Evolutionary conservation across 148 eudicot species (phyloP).

Genomic region (Camellia japonica): DNA sequence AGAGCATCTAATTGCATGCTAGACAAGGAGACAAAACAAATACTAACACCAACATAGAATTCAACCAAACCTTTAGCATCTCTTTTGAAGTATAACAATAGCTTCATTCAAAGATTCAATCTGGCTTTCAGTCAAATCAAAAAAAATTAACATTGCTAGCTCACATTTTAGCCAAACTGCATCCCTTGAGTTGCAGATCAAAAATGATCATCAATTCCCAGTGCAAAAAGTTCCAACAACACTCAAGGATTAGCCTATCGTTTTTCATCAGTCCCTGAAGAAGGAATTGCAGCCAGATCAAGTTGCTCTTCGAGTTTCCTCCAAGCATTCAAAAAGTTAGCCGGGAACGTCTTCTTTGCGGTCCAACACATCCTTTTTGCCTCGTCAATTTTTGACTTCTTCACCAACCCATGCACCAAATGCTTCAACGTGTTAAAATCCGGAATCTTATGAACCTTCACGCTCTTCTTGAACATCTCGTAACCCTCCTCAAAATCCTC

Average conservation of each 20-base stretch:
- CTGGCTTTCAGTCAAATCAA: too few species aligned
- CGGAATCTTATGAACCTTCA: slow-evolving; percentile 57
- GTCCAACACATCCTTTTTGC: slow-evolving; percentile 66
- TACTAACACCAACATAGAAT: neutral
- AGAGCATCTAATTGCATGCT: neutral
- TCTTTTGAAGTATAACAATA: too few species aligned
- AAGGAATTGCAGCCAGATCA: slow-evolving; percentile 44
- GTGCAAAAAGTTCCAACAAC: neutral
- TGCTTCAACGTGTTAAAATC: slow-evolving; percentile 69
- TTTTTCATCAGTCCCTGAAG: slow-evolving; percentile 10
- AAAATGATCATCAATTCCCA: neutral
- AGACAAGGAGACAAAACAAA: neutral
- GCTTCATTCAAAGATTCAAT: too few species aligned
- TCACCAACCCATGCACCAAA: slow-evolving; percentile 64
- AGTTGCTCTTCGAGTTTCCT: slow-evolving; percentile 55
- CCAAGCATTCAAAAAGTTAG: slow-evolving; percentile 56
- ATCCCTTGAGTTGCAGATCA: neutral
- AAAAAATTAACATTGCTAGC: too few species aligned
- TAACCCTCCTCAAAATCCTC: slow-evolving; percentile 54
- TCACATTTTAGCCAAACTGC: too few species aligned
- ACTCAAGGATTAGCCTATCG: slow-evolving; percentile 3
- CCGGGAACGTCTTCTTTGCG: slow-evolving; percentile 72
- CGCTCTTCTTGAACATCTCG: slow-evolving; percentile 75
- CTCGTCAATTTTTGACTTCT: slow-evolving; percentile 42
- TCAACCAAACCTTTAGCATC: neutral